Conservation (phyloP, 441 rosid genomes). For the Francoa sonchifolia region DNA sequence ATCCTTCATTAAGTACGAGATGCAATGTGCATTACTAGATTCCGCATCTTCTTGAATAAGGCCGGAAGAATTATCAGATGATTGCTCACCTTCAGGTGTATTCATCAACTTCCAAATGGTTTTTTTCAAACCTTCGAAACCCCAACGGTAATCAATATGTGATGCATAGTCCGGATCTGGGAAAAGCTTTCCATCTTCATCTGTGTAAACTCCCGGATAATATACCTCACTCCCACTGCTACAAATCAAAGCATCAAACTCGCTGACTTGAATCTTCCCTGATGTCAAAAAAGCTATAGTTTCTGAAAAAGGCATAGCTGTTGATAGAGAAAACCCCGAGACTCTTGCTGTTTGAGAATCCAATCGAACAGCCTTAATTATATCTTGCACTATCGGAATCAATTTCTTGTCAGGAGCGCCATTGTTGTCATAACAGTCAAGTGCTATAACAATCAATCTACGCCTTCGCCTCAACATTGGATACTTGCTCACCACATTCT, state of each 20-base stretch:
- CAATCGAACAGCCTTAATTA: slow-evolving; percentile 47
- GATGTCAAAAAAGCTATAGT: slow-evolving; percentile 44
- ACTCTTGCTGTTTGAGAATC: slow-evolving; percentile 48
- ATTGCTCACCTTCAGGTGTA: slow-evolving; percentile 38
- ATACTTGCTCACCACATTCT: slow-evolving; percentile 44
- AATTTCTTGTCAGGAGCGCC: slow-evolving; percentile 64
- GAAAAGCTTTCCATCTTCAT: slow-evolving; percentile 57
- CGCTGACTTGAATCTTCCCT: slow-evolving; percentile 52
- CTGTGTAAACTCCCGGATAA: slow-evolving; percentile 54
- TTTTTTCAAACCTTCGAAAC: slow-evolving; percentile 67
- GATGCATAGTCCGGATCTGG: slow-evolving; percentile 81
- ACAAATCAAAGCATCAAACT: slow-evolving; percentile 82
- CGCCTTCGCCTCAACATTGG: slow-evolving; percentile 71
- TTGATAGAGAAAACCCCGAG: slow-evolving; percentile 67
- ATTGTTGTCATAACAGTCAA: slow-evolving; percentile 53
- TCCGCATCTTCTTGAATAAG: slow-evolving; percentile 43
- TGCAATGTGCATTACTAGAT: slow-evolving; percentile 62
- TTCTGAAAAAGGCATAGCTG: slow-evolving; percentile 71
- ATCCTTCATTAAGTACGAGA: slow-evolving; percentile 58
- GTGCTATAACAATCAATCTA: slow-evolving; percentile 54
- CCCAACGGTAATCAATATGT: slow-evolving; percentile 91
- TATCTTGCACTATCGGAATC: slow-evolving; percentile 46
- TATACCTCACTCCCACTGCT: slow-evolving; percentile 89
- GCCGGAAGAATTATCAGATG: slow-evolving; percentile 22
- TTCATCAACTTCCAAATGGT: slow-evolving; percentile 82